Percentiles rank a stretch among this genome's conserved stretches.
These are phyloP conservation scores for Phoenix roebelenii DNA, from an alignment of 176 grass and related monocot genomes.

Conservation along the genomic window DNA sequence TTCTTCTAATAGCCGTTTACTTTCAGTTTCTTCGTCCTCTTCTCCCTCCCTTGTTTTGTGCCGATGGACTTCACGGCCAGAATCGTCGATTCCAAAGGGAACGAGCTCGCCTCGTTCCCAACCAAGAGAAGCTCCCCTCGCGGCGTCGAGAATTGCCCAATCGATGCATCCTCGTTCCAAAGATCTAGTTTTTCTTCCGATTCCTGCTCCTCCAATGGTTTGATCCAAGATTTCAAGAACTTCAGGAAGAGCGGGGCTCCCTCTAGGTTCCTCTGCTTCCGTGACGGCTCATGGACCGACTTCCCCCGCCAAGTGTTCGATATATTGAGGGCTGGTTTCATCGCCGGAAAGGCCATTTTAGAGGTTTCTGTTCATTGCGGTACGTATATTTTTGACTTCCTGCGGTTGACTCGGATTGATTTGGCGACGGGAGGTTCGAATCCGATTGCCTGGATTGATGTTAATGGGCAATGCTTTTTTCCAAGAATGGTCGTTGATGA, in stretches of 20 bases:
- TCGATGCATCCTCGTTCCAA: slow-evolving; percentile 15
- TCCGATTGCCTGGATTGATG: slow-evolving; percentile 8
- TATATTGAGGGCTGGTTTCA: background rate
- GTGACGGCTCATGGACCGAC: background rate
- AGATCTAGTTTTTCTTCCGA: slow-evolving; percentile 6
- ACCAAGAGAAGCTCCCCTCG: background rate
- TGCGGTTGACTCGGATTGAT: background rate
- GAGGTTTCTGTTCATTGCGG: background rate
- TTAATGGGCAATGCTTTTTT: background rate
- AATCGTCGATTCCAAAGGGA: too few relatives aligned
- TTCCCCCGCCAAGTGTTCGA: background rate
- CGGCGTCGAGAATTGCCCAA: background rate
- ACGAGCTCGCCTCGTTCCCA: too few relatives aligned
- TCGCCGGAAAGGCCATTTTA: slow-evolving; percentile 3
- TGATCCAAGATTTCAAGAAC: background rate
- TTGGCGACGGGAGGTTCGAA: background rate
- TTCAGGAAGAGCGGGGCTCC: background rate
- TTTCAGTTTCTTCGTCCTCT: background rate
- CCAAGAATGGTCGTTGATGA: background rate
- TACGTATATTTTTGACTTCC: background rate
- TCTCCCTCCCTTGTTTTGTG: background rate
- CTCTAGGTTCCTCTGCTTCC: background rate
- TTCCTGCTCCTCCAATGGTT: background rate
- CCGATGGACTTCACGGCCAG: too few relatives aligned
- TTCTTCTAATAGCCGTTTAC: background rate